Conservation (phyloP, 805 yeast genomes). For the Wickerhamiella sergipiensis region DNA sequence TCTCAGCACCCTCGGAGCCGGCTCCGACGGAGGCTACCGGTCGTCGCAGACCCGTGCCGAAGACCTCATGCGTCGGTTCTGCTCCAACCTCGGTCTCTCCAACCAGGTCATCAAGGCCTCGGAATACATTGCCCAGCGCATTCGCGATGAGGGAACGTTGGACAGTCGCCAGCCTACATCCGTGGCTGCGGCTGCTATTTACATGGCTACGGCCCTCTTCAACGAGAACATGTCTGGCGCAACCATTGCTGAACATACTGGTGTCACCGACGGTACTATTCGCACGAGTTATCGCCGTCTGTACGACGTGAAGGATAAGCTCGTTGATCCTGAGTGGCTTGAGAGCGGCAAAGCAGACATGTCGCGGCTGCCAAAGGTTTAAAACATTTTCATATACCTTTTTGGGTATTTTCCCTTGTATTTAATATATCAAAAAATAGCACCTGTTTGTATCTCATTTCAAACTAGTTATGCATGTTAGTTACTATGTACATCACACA, state of each 20-base stretch:
- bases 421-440: too few relatives aligned
- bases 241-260: conserved; percentile 80
- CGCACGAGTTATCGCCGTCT: conserved; percentile 79
- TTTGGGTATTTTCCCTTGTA: not conserved
- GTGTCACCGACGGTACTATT: conserved; percentile 95
- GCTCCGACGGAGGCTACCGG: conserved; percentile 32
- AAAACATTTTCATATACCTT: not conserved
- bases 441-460: too few relatives aligned
- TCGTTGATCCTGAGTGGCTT: conserved; percentile 69
- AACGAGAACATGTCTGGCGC: conserved; percentile 62
- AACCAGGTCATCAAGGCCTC: conserved; percentile 84
- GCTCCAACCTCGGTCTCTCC: conserved; percentile 82
- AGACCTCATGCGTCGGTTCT: conserved; percentile 87
- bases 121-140: conserved; percentile 78
- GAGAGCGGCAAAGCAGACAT: conserved; percentile 50
- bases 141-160: conserved; percentile 81
- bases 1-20: conserved; percentile 25
- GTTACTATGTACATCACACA: too few relatives aligned
- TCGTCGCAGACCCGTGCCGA: conserved; percentile 86
- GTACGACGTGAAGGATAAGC: conserved; percentile 54
- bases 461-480: too few relatives aligned
- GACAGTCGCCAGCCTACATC: conserved; percentile 97
- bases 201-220: conserved; percentile 84
- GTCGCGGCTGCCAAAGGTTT: conserved; percentile 28
- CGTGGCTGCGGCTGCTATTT: conserved; percentile 93